Evolutionary conservation across 75 land plant species (phyloP).

Genomic region (Pinus albicaulis): DNA sequence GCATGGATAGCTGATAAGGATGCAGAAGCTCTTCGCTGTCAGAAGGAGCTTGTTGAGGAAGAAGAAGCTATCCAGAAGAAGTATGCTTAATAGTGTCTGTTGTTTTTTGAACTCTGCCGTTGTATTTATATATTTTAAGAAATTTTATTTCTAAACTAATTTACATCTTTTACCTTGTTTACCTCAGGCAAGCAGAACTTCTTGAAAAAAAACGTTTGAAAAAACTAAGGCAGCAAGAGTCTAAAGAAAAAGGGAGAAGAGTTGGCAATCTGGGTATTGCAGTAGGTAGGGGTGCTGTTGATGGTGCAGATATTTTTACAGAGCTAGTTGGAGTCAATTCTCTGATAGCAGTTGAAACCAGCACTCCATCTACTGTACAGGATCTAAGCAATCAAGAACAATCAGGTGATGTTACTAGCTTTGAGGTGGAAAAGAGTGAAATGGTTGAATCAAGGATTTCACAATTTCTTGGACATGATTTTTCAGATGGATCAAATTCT

Average conservation of each 20-base stretch:
- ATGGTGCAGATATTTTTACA: not conserved
- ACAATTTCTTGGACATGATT: no score
- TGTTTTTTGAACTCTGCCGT: no score
- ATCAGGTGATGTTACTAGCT: not conserved
- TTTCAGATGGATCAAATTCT: no score
- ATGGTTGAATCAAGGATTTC: no score
- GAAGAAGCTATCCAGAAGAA: constrained; percentile 90
- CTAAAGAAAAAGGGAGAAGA: constrained; percentile 27
- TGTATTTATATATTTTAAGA: no score
- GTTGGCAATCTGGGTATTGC: not conserved
- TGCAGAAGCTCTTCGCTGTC: constrained; percentile 83
- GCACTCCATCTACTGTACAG: constrained; percentile 7
- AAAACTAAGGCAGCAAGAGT: constrained; percentile 59
- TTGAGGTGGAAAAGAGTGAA: constrained; percentile 1
- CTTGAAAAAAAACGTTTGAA: constrained; percentile 52
- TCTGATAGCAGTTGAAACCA: constrained; percentile 3
- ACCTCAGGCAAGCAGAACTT: constrained; percentile 42
- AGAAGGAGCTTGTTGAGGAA: constrained; percentile 84
- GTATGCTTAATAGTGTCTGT: constrained; percentile 20
- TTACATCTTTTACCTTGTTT: no score
- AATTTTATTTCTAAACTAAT: no score
- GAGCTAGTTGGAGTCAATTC: not conserved
- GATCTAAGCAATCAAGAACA: constrained; percentile 3
- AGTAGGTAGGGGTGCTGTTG: not conserved
- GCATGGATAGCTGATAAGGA: constrained; percentile 91